Conservation (phyloP, 2,329 filamentous ascomycete genomes). For the Lasiodiplodia citricola region DNA sequence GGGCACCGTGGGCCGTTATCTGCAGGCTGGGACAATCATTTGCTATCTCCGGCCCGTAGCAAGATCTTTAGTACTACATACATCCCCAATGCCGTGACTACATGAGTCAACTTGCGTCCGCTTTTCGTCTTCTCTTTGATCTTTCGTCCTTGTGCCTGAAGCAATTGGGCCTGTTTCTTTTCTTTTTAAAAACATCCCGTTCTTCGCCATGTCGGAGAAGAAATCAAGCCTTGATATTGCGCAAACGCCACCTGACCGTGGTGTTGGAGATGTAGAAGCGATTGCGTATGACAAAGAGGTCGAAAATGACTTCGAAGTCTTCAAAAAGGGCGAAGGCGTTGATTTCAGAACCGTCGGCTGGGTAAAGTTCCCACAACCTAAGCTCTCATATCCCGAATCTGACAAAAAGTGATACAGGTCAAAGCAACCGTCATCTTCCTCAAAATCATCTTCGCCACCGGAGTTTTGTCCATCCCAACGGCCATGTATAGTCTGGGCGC, state of each 20-base stretch:
- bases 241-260: slow-evolving; percentile 10
- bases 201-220: slow-evolving; percentile 23
- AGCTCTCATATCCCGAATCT: too few relatives aligned
- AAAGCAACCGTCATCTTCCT: slow-evolving; percentile 26
- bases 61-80: not conserved
- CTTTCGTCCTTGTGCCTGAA: not conserved
- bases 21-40: not conserved
- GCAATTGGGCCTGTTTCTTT: not conserved
- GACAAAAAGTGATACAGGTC: not conserved
- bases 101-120: not conserved
- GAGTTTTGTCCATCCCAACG: slow-evolving; percentile 56
- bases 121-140: not conserved
- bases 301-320: slow-evolving; percentile 53
- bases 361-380: slow-evolving; percentile 36
- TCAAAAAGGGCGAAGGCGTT: slow-evolving; percentile 55
- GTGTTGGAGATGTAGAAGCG: slow-evolving; percentile 28
- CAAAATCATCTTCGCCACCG: slow-evolving; percentile 55
- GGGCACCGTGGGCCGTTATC: not conserved
- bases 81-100: not conserved
- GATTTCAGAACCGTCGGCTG: slow-evolving; percentile 61
- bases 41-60: not conserved
- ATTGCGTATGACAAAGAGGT: slow-evolving; percentile 24
- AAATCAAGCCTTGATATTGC: slow-evolving; percentile 27
- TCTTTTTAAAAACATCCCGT: not conserved
- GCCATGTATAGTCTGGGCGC: slow-evolving; percentile 56